Percentiles rank a stretch among this genome's conserved stretches.
phyloP scores from a whole-genome alignment of 257 asterid genomes.

The Solanum sejunctum region DNA sequence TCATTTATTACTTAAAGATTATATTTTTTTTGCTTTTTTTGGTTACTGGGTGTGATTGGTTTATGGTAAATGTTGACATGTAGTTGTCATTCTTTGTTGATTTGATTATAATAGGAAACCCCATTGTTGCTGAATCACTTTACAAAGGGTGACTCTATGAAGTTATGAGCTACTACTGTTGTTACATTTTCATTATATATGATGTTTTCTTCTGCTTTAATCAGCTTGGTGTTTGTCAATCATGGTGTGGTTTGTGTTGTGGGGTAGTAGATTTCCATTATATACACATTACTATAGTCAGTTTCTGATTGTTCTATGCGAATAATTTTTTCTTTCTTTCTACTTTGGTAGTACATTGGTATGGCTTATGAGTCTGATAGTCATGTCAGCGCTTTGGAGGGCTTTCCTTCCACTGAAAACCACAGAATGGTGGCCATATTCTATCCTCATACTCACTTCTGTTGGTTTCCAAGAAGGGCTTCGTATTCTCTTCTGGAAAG shows the following conservation, averaged over 20 bases:
- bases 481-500: constrained; percentile 65
- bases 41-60: background rate
- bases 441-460: constrained; percentile 49
- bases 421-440: constrained; percentile 47
- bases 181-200: background rate
- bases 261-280: background rate
- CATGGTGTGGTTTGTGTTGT: background rate
- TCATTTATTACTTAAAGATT: background rate
- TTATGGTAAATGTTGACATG: background rate
- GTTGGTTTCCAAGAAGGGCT: constrained; percentile 79
- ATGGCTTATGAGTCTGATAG: constrained; percentile 87
- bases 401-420: constrained; percentile 72
- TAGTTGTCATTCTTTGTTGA: background rate
- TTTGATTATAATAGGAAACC: background rate
- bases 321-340: background rate
- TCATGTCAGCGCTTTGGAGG: constrained; percentile 76
- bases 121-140: background rate
- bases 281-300: background rate
- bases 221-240: background rate
- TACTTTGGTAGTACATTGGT: constrained; percentile 44
- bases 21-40: background rate
- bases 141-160: background rate
- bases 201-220: background rate
- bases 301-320: background rate
- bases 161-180: background rate